Evolutionary conservation across 257 asterid genomes (phyloP), one percentile per base, ranked within the genome.

Genomic region (Rhazya stricta): DNA sequence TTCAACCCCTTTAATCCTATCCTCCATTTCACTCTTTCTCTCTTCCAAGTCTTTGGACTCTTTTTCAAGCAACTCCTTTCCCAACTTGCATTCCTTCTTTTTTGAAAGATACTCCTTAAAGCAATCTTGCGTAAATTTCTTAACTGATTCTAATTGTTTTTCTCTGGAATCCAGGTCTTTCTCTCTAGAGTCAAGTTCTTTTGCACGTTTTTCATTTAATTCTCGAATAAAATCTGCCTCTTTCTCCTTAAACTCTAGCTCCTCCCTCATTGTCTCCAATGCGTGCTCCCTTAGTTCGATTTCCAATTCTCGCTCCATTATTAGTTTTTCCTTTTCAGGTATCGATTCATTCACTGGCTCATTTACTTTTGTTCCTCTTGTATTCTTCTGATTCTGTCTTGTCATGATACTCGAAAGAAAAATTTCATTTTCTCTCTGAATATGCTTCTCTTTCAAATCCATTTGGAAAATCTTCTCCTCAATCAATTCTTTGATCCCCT

Each of bases 131-230:
- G 25, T 50, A 25, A 84, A 78, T 58, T 69, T 82, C 77, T 50
- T 79, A 69, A 80, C 78, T 27, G 86, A 81, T 57, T 77, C 77
- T 56, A 84, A 66, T 67, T 65, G 77, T 75, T 75, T 85, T 80
- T 89, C 86, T 50, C 71, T 84, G 48, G 69, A 65, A 11, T 83
- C 81, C 45, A 87, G 81, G 69, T 78, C 78, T 71, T 57, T 72
- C 69, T 76, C 75, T 67, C 62, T 57, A 15, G 48, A 29, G 0
- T 60, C 62, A 25, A 61, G 45, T 5, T 74, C 71, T 62, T 45
- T 45, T 30, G 1, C 37, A 19, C 43, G 71, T 21, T 74, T 30
- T 27, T 74, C 58, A 15, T 34, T 61, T 37, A 37, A 37, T 66
- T 37, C 71, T 9, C n/a, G 29, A 66, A 65, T 3, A 66, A 37